Conservation (phyloP, 768 basidiomycete species). For the Suillus tomentosus region DNA sequence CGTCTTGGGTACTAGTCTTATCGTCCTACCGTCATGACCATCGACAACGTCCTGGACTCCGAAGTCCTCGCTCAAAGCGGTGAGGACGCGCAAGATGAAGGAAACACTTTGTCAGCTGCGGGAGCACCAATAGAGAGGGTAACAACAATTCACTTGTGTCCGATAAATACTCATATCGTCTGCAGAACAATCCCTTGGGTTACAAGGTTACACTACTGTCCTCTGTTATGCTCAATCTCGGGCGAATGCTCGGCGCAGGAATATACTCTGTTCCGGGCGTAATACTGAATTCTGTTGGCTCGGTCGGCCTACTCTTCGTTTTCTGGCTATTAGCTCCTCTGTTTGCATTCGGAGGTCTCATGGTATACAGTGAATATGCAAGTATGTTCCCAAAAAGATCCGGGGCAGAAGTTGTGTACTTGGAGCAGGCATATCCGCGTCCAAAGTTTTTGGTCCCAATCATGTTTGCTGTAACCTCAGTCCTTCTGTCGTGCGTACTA, state of each 20-base stretch:
- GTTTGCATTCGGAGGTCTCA: constrained; percentile 11
- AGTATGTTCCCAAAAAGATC: constrained; percentile 51
- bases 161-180: not conserved
- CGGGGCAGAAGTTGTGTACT: constrained; percentile 51
- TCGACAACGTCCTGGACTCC: not conserved
- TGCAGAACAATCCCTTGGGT: constrained; percentile 11
- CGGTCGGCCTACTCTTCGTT: constrained; percentile 7
- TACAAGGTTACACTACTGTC: constrained; percentile 12
- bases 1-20: not conserved
- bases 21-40: not conserved
- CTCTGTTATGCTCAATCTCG: constrained; percentile 11
- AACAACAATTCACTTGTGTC: not conserved
- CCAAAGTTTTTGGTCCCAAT: constrained; percentile 40
- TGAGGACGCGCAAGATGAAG: not conserved
- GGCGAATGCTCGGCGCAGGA: constrained; percentile 11
- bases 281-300: constrained; percentile 13
- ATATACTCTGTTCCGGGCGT: constrained; percentile 12
- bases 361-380: constrained; percentile 43
- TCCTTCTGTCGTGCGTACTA: constrained; percentile 27
- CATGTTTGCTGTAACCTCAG: constrained; percentile 39
- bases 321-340: constrained; percentile 11
- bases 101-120: not conserved
- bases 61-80: not conserved
- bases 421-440: constrained; percentile 33
- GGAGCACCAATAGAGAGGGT: constrained; percentile 13